A percentile compares a stretch with the other conserved stretches of the same genome.
Conservation (phyloP, 106 monocot species). For the Chionographis japonica region DNA sequence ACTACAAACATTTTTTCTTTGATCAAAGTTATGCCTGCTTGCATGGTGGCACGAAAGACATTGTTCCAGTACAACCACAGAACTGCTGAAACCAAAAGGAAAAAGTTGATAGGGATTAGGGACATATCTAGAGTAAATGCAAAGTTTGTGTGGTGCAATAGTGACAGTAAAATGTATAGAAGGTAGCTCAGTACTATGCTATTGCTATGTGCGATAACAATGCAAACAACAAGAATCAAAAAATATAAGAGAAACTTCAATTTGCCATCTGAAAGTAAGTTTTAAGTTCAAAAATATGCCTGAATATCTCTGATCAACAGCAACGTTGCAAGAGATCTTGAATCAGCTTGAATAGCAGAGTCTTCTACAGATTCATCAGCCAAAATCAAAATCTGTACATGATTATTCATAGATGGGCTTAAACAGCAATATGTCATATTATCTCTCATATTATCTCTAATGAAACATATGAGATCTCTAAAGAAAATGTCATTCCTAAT, state of each 20-base stretch:
- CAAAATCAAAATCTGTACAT: conserved; percentile 60
- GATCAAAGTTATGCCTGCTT: too few relatives aligned
- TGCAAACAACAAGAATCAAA: background rate
- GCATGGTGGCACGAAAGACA: too few relatives aligned
- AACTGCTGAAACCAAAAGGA: too few relatives aligned
- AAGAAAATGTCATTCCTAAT: background rate
- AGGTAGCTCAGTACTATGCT: too few relatives aligned
- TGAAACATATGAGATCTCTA: background rate
- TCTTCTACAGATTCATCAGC: conserved; percentile 79
- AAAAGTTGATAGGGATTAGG: too few relatives aligned
- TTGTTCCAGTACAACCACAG: too few relatives aligned
- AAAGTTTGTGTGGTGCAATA: too few relatives aligned
- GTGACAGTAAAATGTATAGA: too few relatives aligned
- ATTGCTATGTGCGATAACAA: too few relatives aligned
- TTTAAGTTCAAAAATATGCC: conserved; percentile 18
- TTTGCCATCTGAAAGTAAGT: background rate
- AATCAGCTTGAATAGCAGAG: conserved; percentile 78
- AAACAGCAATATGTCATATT: background rate
- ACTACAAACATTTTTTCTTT: too few relatives aligned
- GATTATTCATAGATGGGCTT: background rate
- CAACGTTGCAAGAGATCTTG: conserved; percentile 67
- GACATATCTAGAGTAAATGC: too few relatives aligned
- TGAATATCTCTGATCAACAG: conserved; percentile 74
- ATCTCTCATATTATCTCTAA: too few relatives aligned
- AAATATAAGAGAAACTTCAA: background rate